Base-by-base conservation (phyloP, 108 stramenopile species). In the Aurantiochytrium sp. region DNA sequence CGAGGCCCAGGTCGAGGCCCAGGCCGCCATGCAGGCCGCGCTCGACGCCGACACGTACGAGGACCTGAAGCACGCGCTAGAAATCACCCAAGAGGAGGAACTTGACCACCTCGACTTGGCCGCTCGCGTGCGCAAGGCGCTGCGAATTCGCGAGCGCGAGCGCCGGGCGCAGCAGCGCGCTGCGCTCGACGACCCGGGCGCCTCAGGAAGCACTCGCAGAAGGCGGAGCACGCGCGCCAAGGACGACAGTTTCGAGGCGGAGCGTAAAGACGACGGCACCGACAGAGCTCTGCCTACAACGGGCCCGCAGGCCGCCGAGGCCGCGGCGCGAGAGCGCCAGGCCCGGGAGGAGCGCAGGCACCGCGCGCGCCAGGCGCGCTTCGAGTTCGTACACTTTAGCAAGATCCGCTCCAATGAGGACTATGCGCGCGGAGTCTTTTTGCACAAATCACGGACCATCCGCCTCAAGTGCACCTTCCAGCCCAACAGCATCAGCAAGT, bases 381-480 rank as follows among this genome's bases (percentile, higher is more conserved):
- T 86, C 91, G 73, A 90, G 85, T 92, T 91, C 89, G 34, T 88
- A 37, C 92, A 94, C 55, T 94, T 86, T 91, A 37, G 42, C 30
- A 89, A 69, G 24, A 91, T 94, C 5, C 93, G 93, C 39, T 55
- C 90, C 0, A 87, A 92, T 22, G 90, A 89, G 85, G 91, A 92
- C 68, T 94, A 90, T 85, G 92, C 93, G 4, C 88, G 89, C 55
- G 93, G 93, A 22, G 31, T 81, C 10, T 32, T 93, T 15, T 87
- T 94, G 22, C 87, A 90, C 86, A 94, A 94, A 87, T 87, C 73
- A 36, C 90, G 89, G 53, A 59, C 90, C 65, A 92, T 91, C 34
- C 92, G 92, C 32, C 41, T 81, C 37, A 92, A 93, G 90, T 90
- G 93, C 32, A 90, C 55, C 86, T 93, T 90, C 68, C 93, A 93